A percentile compares a stretch with the other conserved stretches of the same genome.
Conservation (phyloP, 2,329 filamentous ascomycete species). For the Pseudogymnoascus sp. region DNA sequence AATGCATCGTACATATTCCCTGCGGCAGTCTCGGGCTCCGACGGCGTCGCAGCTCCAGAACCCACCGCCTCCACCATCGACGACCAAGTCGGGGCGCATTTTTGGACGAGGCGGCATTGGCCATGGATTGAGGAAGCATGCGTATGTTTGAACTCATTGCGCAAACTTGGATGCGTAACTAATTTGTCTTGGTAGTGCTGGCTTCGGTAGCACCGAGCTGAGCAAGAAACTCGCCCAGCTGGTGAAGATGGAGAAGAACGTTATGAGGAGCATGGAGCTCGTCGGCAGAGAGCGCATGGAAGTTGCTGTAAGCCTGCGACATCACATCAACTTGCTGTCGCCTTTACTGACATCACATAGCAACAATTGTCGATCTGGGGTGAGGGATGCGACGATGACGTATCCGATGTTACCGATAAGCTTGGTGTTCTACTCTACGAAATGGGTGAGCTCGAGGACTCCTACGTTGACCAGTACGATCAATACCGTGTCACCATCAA, state of each 20-base stretch:
- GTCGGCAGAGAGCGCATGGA: constrained; percentile 97
- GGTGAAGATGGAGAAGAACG: constrained; percentile 99
- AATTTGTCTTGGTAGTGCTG: constrained; percentile 46
- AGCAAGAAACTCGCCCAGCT: constrained; percentile 96
- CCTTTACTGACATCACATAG: constrained; percentile 36
- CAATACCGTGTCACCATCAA: constrained; percentile 99
- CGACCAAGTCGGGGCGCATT: constrained; percentile 82
- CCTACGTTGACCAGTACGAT: constrained; percentile 97
- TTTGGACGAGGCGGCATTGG: constrained; percentile 81
- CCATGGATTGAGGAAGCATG: constrained; percentile 30
- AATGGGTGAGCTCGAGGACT: constrained; percentile 93
- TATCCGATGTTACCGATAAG: constrained; percentile 98
- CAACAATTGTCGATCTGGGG: constrained; percentile 99
- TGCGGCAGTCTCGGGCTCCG: constrained; percentile 93
- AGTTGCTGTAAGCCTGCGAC: constrained; percentile 65
- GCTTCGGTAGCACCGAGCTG: constrained; percentile 70
- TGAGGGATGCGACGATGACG: constrained; percentile 89
- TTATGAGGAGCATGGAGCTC: constrained; percentile 95
- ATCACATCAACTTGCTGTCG: background rate
- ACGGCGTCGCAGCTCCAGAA: constrained; percentile 75
- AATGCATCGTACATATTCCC: constrained; percentile 99
- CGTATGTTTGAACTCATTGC: constrained; percentile 36
- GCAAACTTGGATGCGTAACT: constrained; percentile 30
- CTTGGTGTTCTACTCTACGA: constrained; percentile 88
- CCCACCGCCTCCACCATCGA: constrained; percentile 82